Conservation (phyloP, 179 eudicot species). For the Corrigiola litoralis region DNA sequence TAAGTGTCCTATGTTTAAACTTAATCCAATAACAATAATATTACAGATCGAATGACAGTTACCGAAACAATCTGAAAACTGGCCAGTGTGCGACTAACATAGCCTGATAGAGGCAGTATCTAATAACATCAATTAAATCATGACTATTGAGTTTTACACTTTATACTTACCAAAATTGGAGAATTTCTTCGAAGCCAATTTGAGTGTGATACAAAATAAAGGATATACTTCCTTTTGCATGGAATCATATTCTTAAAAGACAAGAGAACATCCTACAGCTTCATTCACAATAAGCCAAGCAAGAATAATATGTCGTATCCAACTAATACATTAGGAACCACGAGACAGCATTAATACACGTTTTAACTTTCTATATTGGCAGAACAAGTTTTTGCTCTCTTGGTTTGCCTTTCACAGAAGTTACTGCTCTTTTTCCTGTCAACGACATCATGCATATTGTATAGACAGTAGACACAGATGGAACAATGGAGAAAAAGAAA, state of each 20-base stretch:
- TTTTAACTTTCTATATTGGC: too few relatives aligned
- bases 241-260: slow-evolving; percentile 30
- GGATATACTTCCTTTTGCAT: slow-evolving; percentile 14
- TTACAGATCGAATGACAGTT: too few relatives aligned
- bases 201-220: slow-evolving; percentile 18
- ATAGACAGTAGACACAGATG: not conserved
- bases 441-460: not conserved
- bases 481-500: slow-evolving; percentile 2
- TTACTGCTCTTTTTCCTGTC: slow-evolving; percentile 5
- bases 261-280: not conserved
- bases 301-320: slow-evolving; percentile 35
- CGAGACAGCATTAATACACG: slow-evolving; percentile 10
- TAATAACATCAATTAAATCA: slow-evolving; percentile 7
- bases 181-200: not conserved
- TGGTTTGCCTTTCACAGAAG: not conserved
- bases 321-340: not conserved
- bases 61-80: too few relatives aligned
- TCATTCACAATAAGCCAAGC: slow-evolving; percentile 16
- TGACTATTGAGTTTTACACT: not conserved
- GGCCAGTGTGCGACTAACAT: too few relatives aligned
- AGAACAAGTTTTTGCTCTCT: not conserved
- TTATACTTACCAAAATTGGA: slow-evolving; percentile 26
- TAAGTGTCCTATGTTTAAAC: too few relatives aligned
- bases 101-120: not conserved
- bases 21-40: too few relatives aligned